A percentile compares a stretch with the other conserved stretches of the same genome.
Conservation (phyloP, 805 yeast species). For the Pichia pseudocactophila region DNA sequence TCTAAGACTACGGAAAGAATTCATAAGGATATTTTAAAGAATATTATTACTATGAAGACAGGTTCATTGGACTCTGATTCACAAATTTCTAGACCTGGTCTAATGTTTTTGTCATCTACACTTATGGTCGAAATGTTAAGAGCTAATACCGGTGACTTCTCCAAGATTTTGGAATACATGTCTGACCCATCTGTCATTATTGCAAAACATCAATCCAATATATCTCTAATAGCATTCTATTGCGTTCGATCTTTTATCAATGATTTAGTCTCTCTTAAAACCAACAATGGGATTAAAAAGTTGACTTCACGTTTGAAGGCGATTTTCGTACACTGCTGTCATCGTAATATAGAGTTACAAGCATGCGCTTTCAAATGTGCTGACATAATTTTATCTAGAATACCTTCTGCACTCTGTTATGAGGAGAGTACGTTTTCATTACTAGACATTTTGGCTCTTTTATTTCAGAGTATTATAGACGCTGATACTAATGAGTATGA, state of each 20-base stretch:
- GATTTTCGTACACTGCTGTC: slow-evolving; percentile 64
- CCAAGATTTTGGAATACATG: slow-evolving; percentile 66
- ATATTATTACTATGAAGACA: slow-evolving; percentile 41
- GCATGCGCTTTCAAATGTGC: slow-evolving; percentile 73
- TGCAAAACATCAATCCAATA: slow-evolving; percentile 57
- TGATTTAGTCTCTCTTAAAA: slow-evolving; percentile 45
- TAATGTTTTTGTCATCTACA: slow-evolving; percentile 82
- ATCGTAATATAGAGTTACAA: slow-evolving; percentile 66
- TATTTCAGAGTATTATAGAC: slow-evolving; percentile 75
- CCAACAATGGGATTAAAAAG: slow-evolving; percentile 46
- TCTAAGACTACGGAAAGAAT: slow-evolving; percentile 71
- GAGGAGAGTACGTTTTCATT: slow-evolving; percentile 64
- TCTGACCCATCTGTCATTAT: slow-evolving; percentile 76
- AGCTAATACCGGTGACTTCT: slow-evolving; percentile 71
- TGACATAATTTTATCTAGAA: slow-evolving; percentile 49
- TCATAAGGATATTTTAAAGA: slow-evolving; percentile 54
- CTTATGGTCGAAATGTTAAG: slow-evolving; percentile 71
- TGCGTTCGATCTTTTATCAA: slow-evolving; percentile 49
- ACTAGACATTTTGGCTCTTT: slow-evolving; percentile 67
- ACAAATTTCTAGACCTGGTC: slow-evolving; percentile 58
- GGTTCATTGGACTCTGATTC: slow-evolving; percentile 34
- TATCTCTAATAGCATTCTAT: slow-evolving; percentile 55
- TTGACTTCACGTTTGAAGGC: slow-evolving; percentile 63
- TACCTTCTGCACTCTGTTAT: slow-evolving; percentile 78
- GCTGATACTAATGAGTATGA: slow-evolving; percentile 78